A percentile compares a stretch with the other conserved stretches of the same genome.
Conservation (phyloP, 805 yeast genomes). For the Ogataea ganodermae region DNA sequence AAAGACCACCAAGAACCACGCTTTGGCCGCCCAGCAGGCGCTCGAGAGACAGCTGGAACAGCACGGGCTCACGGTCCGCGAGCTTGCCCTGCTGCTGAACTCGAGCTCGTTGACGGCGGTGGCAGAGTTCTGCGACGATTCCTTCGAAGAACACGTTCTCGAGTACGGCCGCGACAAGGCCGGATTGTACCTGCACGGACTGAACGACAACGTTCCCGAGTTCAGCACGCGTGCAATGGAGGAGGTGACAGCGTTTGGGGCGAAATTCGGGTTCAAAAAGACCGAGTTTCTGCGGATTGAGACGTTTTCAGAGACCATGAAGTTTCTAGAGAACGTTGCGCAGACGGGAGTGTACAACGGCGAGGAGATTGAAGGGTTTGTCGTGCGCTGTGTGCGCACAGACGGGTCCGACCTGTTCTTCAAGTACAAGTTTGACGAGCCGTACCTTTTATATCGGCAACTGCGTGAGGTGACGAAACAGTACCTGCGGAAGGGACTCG, state of each 20-base stretch:
- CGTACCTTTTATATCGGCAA: slow-evolving; percentile 86
- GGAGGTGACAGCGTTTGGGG: slow-evolving; percentile 61
- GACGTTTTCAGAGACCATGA: slow-evolving; percentile 43
- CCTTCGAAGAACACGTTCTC: slow-evolving; percentile 90
- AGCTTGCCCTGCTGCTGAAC: slow-evolving; percentile 59
- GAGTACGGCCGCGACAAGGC: slow-evolving; percentile 65
- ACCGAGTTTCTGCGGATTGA: slow-evolving; percentile 49
- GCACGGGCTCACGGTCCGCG: slow-evolving; percentile 41
- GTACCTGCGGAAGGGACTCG: slow-evolving; percentile 43
- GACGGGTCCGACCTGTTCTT: slow-evolving; percentile 62
- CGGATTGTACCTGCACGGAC: slow-evolving; percentile 89
- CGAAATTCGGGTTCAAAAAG: slow-evolving; percentile 67
- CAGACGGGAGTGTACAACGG: slow-evolving; percentile 70
- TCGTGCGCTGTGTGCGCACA: slow-evolving; percentile 59
- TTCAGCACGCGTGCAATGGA: slow-evolving; percentile 69
- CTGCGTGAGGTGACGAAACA: slow-evolving; percentile 84
- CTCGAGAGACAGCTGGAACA: slow-evolving; percentile 53
- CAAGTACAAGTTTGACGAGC: slow-evolving; percentile 94
- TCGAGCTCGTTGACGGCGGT: slow-evolving; percentile 72
- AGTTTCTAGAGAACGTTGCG: slow-evolving; percentile 57
- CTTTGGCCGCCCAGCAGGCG: slow-evolving; percentile 65
- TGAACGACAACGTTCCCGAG: slow-evolving; percentile 64
- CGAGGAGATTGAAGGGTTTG: slow-evolving; percentile 90
- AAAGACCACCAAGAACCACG: slow-evolving; percentile 58
- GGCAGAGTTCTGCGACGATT: slow-evolving; percentile 90